phyloP scores from a whole-genome alignment of 2,329 filamentous ascomycete species.

The Fusarium falciforme region DNA sequence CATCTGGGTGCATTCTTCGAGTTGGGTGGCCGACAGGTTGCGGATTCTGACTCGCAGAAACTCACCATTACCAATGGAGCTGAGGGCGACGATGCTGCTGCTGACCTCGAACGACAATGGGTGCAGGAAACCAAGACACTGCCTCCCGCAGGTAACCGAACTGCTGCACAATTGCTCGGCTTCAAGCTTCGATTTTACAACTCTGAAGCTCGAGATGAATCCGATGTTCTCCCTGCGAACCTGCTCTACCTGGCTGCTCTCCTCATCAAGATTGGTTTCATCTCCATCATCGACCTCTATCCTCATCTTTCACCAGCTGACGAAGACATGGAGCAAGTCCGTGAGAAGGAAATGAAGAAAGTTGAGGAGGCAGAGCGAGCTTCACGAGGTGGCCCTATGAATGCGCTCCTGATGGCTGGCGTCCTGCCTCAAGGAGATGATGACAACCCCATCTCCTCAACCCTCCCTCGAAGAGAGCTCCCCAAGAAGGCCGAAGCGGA shows the following conservation, averaged over 20 bases:
- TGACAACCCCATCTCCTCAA: slow-evolving; percentile 68
- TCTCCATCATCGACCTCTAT: slow-evolving; percentile 91
- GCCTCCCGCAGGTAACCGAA: slow-evolving; percentile 86
- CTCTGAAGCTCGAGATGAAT: slow-evolving; percentile 77
- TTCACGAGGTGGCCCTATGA: slow-evolving; percentile 77
- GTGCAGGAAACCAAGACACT: slow-evolving; percentile 83
- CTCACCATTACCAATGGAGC: slow-evolving; percentile 52
- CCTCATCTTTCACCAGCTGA: slow-evolving; percentile 91
- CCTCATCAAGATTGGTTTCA: slow-evolving; percentile 96
- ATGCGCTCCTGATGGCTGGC: slow-evolving; percentile 88
- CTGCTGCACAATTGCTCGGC: slow-evolving; percentile 92
- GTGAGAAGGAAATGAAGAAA: slow-evolving; percentile 76
- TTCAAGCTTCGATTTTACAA: slow-evolving; percentile 98
- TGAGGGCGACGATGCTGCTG: slow-evolving; percentile 58
- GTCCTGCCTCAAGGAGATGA: slow-evolving; percentile 77
- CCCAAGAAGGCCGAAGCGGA: slow-evolving; percentile 63
- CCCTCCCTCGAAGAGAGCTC: slow-evolving; percentile 61
- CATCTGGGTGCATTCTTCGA: slow-evolving; percentile 91
- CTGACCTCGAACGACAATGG: slow-evolving; percentile 75
- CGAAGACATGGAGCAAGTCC: slow-evolving; percentile 81
- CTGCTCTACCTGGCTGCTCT: slow-evolving; percentile 91
- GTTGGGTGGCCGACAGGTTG: slow-evolving; percentile 78
- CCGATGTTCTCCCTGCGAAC: slow-evolving; percentile 88
- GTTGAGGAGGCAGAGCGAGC: slow-evolving; percentile 81
- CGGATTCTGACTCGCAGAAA: slow-evolving; percentile 66